Evolutionary conservation across 1,284 basidiomycete genomes (phyloP), one percentile per base, ranked within the genome.

Genomic region (Irpex lacteus): DNA sequence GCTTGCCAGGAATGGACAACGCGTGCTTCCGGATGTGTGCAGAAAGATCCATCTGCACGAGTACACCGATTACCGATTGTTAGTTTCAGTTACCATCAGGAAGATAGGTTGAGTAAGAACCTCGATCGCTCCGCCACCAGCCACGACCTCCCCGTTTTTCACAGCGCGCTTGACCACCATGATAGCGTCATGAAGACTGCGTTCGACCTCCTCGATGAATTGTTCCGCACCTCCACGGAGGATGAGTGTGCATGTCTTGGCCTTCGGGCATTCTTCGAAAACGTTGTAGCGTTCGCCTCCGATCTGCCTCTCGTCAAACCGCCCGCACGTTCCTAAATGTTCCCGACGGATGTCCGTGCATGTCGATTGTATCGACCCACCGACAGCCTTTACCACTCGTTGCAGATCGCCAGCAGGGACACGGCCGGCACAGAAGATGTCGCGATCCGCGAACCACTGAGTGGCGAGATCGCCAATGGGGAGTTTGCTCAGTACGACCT

Each of bases 111-210:
- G 26, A 63, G 59, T 50, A 75, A 79, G 71, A 74, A 95, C 95
- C 88, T 98, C 97, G 69, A 94, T 92, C 11, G 98, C 98, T 68
- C 98, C 98, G 67, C 98, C 98, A 60, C 98, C 98, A 5, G 97
- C 98, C 36, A 99, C 98, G 60, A 99, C 91, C 66, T 96, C 91
- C 64, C 94, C 95, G 76, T 96, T 98, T 77, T 92, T 93, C 71
- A 99, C 92, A 6, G 98, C 96, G 54, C 98, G 86, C 79, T 98
- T 98, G 58, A 99, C 98, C 38, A 99, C 96, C 97, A 99, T 99
- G 74, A 99, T 97, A 2, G 97, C 96, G 75, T 99, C 98, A 75
- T 99, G 97, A 71, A 99, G 79, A 86, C 93, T 96, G 63, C 98
- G 84, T 78, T 98, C 97, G 8, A 99, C 96, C 77, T 99, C 98